phyloP scores from a whole-genome alignment of 1,284 basidiomycete species.

The Apiotrichum montevideense region DNA sequence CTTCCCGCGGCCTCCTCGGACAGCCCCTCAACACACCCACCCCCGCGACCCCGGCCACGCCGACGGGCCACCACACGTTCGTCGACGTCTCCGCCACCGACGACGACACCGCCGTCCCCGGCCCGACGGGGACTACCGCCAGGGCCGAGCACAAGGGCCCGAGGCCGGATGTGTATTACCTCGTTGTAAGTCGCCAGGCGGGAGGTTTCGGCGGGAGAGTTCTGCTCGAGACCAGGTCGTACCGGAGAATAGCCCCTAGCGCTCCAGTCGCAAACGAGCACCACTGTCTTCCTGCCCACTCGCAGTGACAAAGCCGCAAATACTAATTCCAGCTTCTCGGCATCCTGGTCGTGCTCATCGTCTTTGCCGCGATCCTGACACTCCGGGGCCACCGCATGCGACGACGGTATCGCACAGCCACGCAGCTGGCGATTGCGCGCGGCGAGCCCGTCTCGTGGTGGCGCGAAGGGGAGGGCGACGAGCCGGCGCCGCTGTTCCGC shows the following conservation, averaged over 20 bases:
- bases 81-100: too few species aligned
- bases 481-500: background rate
- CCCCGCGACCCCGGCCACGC: too few species aligned
- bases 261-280: too few species aligned
- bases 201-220: background rate
- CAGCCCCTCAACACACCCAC: too few species aligned
- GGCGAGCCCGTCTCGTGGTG: constrained; percentile 28
- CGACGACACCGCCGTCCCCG: too few species aligned
- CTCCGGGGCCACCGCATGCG: constrained; percentile 29
- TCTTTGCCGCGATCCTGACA: constrained; percentile 28
- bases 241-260: background rate
- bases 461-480: background rate
- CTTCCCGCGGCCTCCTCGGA: too few species aligned
- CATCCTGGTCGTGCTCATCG: constrained; percentile 31
- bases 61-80: too few species aligned
- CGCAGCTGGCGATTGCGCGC: constrained; percentile 34
- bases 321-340: constrained; percentile 32
- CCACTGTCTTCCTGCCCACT: too few species aligned
- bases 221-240: background rate
- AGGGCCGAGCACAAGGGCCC: background rate
- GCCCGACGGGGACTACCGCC: too few species aligned
- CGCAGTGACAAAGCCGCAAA: too few species aligned
- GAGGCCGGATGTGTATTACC: constrained; percentile 15
- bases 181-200: constrained; percentile 7
- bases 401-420: constrained; percentile 34